These are phyloP conservation scores for Yarrowia divulgata DNA, from an alignment of 805 yeast species.

Conservation along the genomic window DNA sequence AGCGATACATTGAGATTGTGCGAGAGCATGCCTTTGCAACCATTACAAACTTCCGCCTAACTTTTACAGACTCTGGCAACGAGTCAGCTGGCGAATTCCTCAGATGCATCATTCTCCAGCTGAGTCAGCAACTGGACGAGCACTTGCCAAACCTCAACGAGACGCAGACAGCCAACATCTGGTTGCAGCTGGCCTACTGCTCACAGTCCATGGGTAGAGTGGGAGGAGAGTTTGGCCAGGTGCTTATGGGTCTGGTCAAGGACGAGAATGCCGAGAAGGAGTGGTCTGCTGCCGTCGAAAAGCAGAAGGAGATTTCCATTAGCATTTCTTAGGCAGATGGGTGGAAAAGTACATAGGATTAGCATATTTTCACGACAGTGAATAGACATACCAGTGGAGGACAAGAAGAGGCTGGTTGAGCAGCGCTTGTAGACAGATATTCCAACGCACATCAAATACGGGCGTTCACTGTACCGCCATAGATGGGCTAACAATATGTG, in stretches of 20 bases:
- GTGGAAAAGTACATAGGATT: background rate
- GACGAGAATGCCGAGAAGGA: constrained; percentile 50
- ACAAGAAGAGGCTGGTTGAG: no score
- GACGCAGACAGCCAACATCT: constrained; percentile 61
- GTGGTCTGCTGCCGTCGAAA: constrained; percentile 56
- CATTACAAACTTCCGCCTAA: constrained; percentile 67
- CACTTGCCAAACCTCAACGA: constrained; percentile 48
- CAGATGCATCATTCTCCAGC: constrained; percentile 44
- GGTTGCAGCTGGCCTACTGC: constrained; percentile 85
- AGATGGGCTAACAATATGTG: no score
- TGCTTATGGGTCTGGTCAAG: constrained; percentile 45
- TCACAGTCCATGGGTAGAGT: constrained; percentile 81
- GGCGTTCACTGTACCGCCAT: no score
- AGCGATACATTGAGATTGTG: constrained; percentile 80
- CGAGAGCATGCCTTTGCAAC: constrained; percentile 84
- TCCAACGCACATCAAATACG: no score
- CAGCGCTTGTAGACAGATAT: no score
- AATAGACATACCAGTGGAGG: no score
- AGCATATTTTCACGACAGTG: background rate
- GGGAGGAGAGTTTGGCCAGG: constrained; percentile 70
- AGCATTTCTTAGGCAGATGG: constrained; percentile 7
- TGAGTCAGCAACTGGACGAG: constrained; percentile 44
- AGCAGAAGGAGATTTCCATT: constrained; percentile 53
- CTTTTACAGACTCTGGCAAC: constrained; percentile 58
- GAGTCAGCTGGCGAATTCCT: constrained; percentile 42